Evolutionary conservation across 805 yeast species (phyloP).

Genomic region (Yarrowia alimentaria): DNA sequence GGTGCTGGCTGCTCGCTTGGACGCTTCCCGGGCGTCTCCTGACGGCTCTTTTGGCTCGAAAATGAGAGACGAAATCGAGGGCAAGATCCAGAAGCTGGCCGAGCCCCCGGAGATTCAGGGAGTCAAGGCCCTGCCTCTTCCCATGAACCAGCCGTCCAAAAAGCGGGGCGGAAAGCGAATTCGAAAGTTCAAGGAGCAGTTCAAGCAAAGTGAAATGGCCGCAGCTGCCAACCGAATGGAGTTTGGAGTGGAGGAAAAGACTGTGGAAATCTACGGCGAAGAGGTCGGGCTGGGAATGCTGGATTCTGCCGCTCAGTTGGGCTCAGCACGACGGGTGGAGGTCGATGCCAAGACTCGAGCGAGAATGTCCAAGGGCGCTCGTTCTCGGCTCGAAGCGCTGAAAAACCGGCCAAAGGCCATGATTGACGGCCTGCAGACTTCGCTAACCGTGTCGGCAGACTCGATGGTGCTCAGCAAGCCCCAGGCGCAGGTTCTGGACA

Average conservation of each 20-base stretch:
- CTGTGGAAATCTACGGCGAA: slow-evolving; percentile 70
- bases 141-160: slow-evolving; percentile 71
- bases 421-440: slow-evolving; percentile 23
- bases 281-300: slow-evolving; percentile 74
- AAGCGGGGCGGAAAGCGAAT: slow-evolving; percentile 83
- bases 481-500: not conserved
- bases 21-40: slow-evolving; percentile 47
- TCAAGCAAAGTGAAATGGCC: slow-evolving; percentile 74
- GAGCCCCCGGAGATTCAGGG: slow-evolving; percentile 71
- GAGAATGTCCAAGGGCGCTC: slow-evolving; percentile 52
- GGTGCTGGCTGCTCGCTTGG: slow-evolving; percentile 80
- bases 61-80: slow-evolving; percentile 59
- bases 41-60: slow-evolving; percentile 57
- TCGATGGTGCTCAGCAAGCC: slow-evolving; percentile 22
- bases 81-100: slow-evolving; percentile 65
- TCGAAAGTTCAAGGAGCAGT: slow-evolving; percentile 76
- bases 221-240: slow-evolving; percentile 81
- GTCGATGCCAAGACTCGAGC: slow-evolving; percentile 52
- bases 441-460: slow-evolving; percentile 7
- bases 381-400: slow-evolving; percentile 6
- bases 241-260: slow-evolving; percentile 73
- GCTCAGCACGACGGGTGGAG: slow-evolving; percentile 33
- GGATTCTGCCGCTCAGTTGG: slow-evolving; percentile 35
- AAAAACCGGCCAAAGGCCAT: slow-evolving; percentile 18
- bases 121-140: slow-evolving; percentile 67